These are phyloP conservation scores for Eremothecium gossypii DNA, from an alignment of 1,139 yeast genomes.

Conservation along the genomic window DNA sequence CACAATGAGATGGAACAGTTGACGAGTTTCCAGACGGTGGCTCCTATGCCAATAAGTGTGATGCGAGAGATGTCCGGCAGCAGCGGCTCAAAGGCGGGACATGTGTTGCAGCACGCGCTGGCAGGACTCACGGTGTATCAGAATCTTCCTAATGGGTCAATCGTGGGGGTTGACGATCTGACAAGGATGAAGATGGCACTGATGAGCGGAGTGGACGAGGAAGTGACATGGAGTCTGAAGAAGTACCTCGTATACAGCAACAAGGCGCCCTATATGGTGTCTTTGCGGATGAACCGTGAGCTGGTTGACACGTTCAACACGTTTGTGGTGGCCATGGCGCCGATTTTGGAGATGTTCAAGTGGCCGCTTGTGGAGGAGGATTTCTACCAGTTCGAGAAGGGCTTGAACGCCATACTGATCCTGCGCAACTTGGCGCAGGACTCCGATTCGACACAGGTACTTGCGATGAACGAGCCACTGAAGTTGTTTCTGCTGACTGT, in stretches of 20 bases:
- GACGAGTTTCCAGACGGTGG: conserved; percentile 14
- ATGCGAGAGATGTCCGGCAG: conserved; percentile 26
- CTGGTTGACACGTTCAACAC: conserved; percentile 22
- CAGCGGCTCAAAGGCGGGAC: conserved; percentile 12
- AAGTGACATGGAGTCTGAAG: conserved; percentile 49
- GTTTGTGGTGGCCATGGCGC: conserved; percentile 17
- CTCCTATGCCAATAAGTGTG: conserved; percentile 26
- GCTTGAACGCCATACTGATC: conserved; percentile 36
- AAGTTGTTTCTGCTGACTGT: conserved; percentile 35
- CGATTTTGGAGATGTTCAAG: conserved; percentile 20
- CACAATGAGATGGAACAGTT: background rate
- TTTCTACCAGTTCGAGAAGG: conserved; percentile 22
- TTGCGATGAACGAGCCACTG: conserved; percentile 48
- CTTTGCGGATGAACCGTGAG: conserved; percentile 22
- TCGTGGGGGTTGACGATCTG: conserved; percentile 46
- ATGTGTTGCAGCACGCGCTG: conserved; percentile 24
- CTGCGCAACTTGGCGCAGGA: conserved; percentile 79
- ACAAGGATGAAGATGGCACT: conserved; percentile 51
- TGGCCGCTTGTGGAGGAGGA: conserved; percentile 16
- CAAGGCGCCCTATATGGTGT: conserved; percentile 30
- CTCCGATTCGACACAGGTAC: conserved; percentile 67
- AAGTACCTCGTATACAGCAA: conserved; percentile 30
- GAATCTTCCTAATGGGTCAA: conserved; percentile 25
- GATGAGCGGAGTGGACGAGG: conserved; percentile 44
- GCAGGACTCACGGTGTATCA: conserved; percentile 27